phyloP scores from a whole-genome alignment of 2,329 filamentous ascomycete species.

The Boeremia lycopersici region DNA sequence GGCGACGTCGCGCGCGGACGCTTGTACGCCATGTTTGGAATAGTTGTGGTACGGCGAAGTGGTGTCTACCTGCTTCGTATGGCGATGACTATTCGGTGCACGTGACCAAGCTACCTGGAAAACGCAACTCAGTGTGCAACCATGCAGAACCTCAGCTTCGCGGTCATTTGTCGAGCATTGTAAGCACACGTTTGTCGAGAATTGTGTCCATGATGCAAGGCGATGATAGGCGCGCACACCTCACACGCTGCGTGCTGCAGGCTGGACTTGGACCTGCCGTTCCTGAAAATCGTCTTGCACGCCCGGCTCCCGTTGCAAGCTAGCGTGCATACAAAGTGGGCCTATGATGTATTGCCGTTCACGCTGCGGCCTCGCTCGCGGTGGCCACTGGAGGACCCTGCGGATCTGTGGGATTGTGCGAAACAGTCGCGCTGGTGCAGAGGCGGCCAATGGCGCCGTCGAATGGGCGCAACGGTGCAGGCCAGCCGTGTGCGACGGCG shows the following conservation, averaged over 20 bases:
- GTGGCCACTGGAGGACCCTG: slow-evolving; percentile 6
- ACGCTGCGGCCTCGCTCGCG: slow-evolving; percentile 2
- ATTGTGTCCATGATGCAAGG: not conserved
- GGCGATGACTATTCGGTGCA: not conserved
- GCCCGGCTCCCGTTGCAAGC: not conserved
- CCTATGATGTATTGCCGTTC: slow-evolving; percentile 12
- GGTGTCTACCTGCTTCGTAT: not conserved
- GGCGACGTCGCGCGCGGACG: slow-evolving; percentile 39
- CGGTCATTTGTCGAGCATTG: not conserved
- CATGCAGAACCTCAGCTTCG: not conserved
- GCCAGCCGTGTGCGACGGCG: slow-evolving; percentile 8
- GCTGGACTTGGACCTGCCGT: slow-evolving; percentile 7
- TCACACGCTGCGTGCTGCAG: not conserved
- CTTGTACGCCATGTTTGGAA: slow-evolving; percentile 41
- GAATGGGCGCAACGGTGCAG: not conserved
- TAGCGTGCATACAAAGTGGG: slow-evolving; percentile 9
- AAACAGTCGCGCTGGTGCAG: not conserved
- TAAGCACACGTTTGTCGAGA: not conserved
- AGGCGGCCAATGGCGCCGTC: not conserved
- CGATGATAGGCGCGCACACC: not conserved
- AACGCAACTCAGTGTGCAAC: not conserved
- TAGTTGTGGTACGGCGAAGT: not conserved
- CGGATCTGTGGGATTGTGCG: not conserved
- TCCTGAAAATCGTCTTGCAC: slow-evolving; percentile 15
- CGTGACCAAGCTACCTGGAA: slow-evolving; percentile 10